These are phyloP conservation scores for Elongisporangium anandrum DNA, from an alignment of 352 stramenopile genomes.

Conservation along the genomic window DNA sequence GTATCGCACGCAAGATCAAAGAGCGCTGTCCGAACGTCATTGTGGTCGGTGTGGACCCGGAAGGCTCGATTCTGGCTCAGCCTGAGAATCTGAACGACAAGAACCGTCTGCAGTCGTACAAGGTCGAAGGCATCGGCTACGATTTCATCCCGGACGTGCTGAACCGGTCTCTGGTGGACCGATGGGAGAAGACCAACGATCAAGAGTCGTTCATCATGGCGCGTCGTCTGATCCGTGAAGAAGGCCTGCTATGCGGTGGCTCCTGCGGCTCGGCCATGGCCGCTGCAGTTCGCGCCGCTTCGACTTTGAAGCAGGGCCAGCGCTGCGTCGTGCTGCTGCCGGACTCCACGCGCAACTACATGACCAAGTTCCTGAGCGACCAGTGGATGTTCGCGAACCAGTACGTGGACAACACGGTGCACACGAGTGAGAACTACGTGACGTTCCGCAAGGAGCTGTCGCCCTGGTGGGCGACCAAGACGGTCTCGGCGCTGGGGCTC, in stretches of 20 bases:
- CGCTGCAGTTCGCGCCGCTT: conserved; percentile 76
- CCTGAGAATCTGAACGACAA: conserved; percentile 91
- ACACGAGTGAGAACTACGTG: conserved; percentile 69
- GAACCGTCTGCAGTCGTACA: conserved; percentile 83
- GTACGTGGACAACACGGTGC: conserved; percentile 60
- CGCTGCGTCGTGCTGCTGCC: conserved; percentile 93
- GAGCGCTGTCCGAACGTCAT: conserved; percentile 83
- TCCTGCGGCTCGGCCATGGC: conserved; percentile 88
- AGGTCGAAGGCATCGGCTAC: conserved; percentile 96
- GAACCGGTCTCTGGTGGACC: conserved; percentile 88
- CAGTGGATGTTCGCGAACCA: conserved; percentile 90
- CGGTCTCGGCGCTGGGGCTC: conserved; percentile 69
- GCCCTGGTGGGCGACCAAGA: conserved; percentile 92
- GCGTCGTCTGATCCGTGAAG: conserved; percentile 91
- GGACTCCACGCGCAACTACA: conserved; percentile 97
- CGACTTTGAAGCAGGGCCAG: conserved; percentile 79
- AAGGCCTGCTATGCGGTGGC: conserved; percentile 93
- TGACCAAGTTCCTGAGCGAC: conserved; percentile 96
- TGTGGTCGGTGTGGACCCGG: conserved; percentile 87
- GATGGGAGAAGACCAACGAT: conserved; percentile 95
- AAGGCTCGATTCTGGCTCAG: conserved; percentile 91
- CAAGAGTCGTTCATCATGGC: conserved; percentile 94
- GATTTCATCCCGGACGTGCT: conserved; percentile 96
- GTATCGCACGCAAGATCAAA: conserved; percentile 92
- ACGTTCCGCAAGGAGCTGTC: conserved; percentile 60